These are phyloP conservation scores for Fagus crenata DNA, from an alignment of 306 rosid genomes.

Conservation along the genomic window DNA sequence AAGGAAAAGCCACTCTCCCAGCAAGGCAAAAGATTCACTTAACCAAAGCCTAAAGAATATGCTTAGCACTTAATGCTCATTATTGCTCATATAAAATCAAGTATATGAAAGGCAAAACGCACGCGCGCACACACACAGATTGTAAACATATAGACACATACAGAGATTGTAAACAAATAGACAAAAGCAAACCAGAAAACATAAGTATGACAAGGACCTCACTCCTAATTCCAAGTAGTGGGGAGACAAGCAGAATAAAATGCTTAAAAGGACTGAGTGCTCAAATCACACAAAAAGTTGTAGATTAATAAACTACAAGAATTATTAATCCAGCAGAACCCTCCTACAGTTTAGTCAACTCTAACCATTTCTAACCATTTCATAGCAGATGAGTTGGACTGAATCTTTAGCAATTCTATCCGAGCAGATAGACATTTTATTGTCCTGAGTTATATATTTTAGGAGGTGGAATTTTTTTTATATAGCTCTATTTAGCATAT, in stretches of 20 bases:
- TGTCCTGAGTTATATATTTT: too few relatives aligned
- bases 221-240: slow-evolving; percentile 39
- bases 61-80: background rate
- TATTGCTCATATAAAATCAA: slow-evolving; percentile 5
- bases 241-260: slow-evolving; percentile 34
- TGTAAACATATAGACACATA: too few relatives aligned
- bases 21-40: slow-evolving; percentile 31
- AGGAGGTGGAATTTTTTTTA: too few relatives aligned
- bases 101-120: background rate
- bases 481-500: too few relatives aligned
- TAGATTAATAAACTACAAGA: background rate
- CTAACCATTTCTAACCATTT: slow-evolving; percentile 6
- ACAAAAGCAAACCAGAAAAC: slow-evolving; percentile 22
- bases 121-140: background rate
- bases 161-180: background rate
- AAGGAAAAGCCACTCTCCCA: slow-evolving; percentile 20
- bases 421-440: too few relatives aligned
- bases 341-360: background rate
- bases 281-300: slow-evolving; percentile 21
- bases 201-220: slow-evolving; percentile 26
- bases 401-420: too few relatives aligned
- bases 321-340: background rate
- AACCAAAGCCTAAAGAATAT: background rate
- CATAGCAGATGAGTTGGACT: background rate
- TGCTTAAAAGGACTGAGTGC: slow-evolving; percentile 16